Base-by-base conservation (phyloP, 2,329 filamentous ascomycete species). In the Orbilia oligospora region DNA sequence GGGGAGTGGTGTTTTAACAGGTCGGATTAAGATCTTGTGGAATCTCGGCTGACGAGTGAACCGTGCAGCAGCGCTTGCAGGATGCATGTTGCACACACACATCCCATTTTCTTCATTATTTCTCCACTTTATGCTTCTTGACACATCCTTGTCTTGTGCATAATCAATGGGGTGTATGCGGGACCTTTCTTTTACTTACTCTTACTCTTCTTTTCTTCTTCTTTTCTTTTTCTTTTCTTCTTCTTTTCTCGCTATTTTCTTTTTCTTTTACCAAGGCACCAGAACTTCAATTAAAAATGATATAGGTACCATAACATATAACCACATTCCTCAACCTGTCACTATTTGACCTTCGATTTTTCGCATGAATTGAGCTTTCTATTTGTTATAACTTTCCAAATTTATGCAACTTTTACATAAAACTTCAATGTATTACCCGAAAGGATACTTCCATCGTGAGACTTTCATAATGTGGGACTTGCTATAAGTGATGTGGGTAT, bases 41-140 rank as follows among this genome's bases (percentile, higher is more conserved):
- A 44, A 61, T 63, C 53, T 71, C 44, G 67, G 67, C 38, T 58
- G 51, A 55, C 66, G 49, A 56, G 44, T 61, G 38, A 61, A 61
- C 51, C 41, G 51, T 61, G 27, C 33, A 36, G 41, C 5, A 14
- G 53, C 20, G n/a, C 56, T 44, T 61, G 56, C 56, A 61, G 56
- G 56, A 58, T 49, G 53, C 66, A 69, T 36, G 66, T 61, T 27
- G 66, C 66, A 69, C 53, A 56, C 49, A 55, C 49, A 51, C 22
- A 30, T 41, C 51, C 64, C 22, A 30, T 27, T 56, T n/a, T 44
- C 44, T 36, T 55, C 6, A n/a, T 36, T 44, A n/a, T 51, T 24
- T 44, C 56, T 61, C 20, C 20, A 27, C 56, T 61, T 61, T 41
- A 20, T 61, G 36, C 33, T 44, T 44, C 33, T 41, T 44, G 56